A percentile compares a stretch with the other conserved stretches of the same genome.
Evolutionary conservation across 2,329 filamentous ascomycete species (phyloP).

Genomic region (Hypoxylon sp.): DNA sequence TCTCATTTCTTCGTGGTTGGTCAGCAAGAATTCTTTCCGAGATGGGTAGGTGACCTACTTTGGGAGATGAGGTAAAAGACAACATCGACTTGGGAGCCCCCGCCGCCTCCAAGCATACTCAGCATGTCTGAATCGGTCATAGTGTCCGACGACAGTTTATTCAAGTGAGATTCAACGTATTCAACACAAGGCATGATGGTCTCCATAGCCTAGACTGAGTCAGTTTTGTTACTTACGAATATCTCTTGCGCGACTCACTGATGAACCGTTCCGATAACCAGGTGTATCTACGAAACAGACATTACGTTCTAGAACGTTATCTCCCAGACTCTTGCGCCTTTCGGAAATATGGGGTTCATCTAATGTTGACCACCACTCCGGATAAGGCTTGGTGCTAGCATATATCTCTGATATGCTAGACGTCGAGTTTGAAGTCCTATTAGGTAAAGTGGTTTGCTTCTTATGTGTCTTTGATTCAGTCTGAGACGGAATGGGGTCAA

Average conservation of each 20-base stretch:
- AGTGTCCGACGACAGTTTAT: constrained; percentile 73
- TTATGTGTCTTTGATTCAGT: constrained; percentile 41
- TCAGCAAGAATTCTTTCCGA: constrained; percentile 4
- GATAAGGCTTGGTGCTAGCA: constrained; percentile 87
- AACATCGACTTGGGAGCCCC: constrained; percentile 86
- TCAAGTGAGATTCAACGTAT: constrained; percentile 81
- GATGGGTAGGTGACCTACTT: constrained; percentile 65
- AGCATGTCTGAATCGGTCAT: constrained; percentile 82
- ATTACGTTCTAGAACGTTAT: constrained; percentile 88
- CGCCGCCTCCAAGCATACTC: constrained; percentile 82
- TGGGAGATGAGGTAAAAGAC: constrained; percentile 85
- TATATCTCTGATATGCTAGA: constrained; percentile 75
- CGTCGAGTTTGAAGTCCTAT: constrained; percentile 54
- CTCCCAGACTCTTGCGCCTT: constrained; percentile 79
- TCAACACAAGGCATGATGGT: constrained; percentile 73
- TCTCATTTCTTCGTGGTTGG: constrained; percentile 64
- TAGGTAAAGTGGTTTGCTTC: constrained; percentile 37
- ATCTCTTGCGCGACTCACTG: constrained; percentile 59
- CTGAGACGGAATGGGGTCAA: constrained; percentile 74
- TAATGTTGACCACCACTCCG: constrained; percentile 88
- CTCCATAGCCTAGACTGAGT: constrained; percentile 60
- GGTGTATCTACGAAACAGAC: constrained; percentile 93
- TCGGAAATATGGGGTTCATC: constrained; percentile 73
- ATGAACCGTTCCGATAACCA: constrained; percentile 69
- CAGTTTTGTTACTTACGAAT: constrained; percentile 24